Evolutionary conservation across 1,284 basidiomycete species (phyloP), one percentile per base, ranked within the genome.

Genomic region (Mycosarcoma mackinlayi): DNA sequence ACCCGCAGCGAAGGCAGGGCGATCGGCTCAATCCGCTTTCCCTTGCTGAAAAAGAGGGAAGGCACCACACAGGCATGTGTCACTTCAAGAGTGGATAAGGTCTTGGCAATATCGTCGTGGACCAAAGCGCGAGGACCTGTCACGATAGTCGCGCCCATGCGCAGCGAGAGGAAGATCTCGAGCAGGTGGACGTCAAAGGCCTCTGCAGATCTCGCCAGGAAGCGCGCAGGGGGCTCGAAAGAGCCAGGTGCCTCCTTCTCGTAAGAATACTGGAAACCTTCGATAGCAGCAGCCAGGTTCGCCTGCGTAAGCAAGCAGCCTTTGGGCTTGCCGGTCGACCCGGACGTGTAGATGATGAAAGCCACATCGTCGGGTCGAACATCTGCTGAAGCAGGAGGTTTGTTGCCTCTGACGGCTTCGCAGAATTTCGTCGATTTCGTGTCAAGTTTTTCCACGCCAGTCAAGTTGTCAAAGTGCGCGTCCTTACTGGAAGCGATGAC

Each of bases 111-210:
- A 31, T 82, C 79, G 9, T 69, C 60, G 42, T 80, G 71, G 13
- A 82, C 63, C 37, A 70, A 33, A 1, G 59, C 59, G 13, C 76
- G 69, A 3, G 80, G 74, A 24, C 76, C 79, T 3, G 76, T 80
- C 27, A 80, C 79, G 40, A 81, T 69, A 4, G 79, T 77, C 9
- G 75, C 77, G 8, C 82, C 83, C 10, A 68, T 56, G 1, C 72
- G 63, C 19, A 83, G 48, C 16, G 83, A 72, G 13, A 80, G 68
- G 50, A 83, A 77, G 30, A 76, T 65, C 64, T 83, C 83, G 25
- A 80, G 60, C 21, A 83, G 63, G 34, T 81, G 80, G 4, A 82
- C 80, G 48, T 83, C 83, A 45, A 81, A 81, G 0, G 79, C 77
- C 41, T 81, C 79, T 2, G 78, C 73, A 6, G 77, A 79, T 8